A percentile compares a stretch with the other conserved stretches of the same genome.
Evolutionary conservation across 2,329 filamentous ascomycete genomes (phyloP).

Genomic region (Aspergillus ochraceoroseus): DNA sequence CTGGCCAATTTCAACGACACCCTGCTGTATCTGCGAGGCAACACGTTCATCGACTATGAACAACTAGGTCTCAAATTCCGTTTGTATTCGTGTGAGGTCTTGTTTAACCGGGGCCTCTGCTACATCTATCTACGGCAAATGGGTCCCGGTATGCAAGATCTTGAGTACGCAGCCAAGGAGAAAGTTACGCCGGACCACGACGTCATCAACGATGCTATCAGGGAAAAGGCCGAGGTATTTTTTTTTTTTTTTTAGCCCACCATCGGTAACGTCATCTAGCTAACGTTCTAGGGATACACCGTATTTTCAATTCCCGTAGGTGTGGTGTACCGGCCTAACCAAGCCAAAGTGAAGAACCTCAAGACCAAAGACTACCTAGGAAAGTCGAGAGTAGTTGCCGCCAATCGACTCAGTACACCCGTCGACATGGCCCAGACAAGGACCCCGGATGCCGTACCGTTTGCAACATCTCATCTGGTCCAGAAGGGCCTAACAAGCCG

Average conservation of each 20-base stretch:
- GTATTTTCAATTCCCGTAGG: slow-evolving; percentile 98
- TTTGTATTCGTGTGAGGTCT: slow-evolving; percentile 91
- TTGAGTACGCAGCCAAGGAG: slow-evolving; percentile 86
- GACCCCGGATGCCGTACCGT: slow-evolving; percentile 71
- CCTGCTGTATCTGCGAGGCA: slow-evolving; percentile 85
- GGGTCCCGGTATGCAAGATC: slow-evolving; percentile 83
- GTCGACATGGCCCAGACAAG: slow-evolving; percentile 1
- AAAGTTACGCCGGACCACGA: slow-evolving; percentile 95
- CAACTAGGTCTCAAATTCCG: slow-evolving; percentile 94
- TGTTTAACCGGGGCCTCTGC: slow-evolving; percentile 95
- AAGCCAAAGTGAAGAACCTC: slow-evolving; percentile 95
- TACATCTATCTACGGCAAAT: slow-evolving; percentile 95
- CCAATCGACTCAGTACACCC: slow-evolving; percentile 33
- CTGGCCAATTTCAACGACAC: slow-evolving; percentile 99
- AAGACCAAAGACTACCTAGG: slow-evolving; percentile 97
- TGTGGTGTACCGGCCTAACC: slow-evolving; percentile 90
- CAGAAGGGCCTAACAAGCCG: slow-evolving; percentile 76
- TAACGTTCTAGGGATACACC: slow-evolving; percentile 70
- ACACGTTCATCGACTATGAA: slow-evolving; percentile 96
- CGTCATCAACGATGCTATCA: slow-evolving; percentile 95
- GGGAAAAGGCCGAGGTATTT: slow-evolving; percentile 79
- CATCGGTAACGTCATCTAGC: neutral
- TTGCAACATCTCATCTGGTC: slow-evolving; percentile 86
- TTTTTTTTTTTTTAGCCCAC: no score
- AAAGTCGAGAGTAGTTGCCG: slow-evolving; percentile 88